phyloP scores from a whole-genome alignment of 2,329 filamentous ascomycete genomes.

The Fusarium globosum region DNA sequence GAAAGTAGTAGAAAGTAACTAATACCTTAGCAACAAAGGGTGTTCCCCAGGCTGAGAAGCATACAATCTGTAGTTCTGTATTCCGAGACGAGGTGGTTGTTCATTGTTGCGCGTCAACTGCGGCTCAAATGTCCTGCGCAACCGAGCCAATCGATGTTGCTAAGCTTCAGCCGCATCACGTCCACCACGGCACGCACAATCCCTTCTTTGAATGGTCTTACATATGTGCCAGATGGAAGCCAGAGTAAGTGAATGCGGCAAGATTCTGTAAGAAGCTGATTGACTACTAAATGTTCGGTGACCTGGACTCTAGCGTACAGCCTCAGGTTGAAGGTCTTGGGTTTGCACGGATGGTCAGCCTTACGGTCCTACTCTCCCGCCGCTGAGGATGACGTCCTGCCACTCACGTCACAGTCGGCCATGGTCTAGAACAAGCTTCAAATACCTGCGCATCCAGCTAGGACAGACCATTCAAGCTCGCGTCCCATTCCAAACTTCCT shows the following conservation, averaged over 20 bases:
- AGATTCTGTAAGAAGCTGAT: rapidly evolving
- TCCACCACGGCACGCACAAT: rapidly evolving
- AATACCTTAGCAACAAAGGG: not conserved
- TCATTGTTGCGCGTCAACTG: not conserved
- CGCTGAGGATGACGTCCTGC: no score
- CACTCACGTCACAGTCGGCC: no score
- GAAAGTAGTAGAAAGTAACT: no score
- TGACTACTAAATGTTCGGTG: not conserved
- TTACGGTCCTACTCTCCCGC: not conserved
- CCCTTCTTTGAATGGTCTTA: not conserved
- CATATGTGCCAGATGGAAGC: rapidly evolving
- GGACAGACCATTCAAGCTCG: no score
- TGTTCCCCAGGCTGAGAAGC: not conserved
- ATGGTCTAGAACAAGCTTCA: no score
- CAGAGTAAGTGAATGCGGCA: not conserved
- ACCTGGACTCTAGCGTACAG: not conserved
- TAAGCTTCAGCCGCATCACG: not conserved
- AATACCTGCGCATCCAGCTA: rapidly evolving
- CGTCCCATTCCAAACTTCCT: no score
- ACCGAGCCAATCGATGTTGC: not conserved
- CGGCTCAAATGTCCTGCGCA: not conserved
- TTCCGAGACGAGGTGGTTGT: rapidly evolving
- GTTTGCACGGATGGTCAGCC: not conserved
- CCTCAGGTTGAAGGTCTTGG: not conserved
- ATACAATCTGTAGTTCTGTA: not conserved